Evolutionary conservation across 2,329 filamentous ascomycete genomes (phyloP).

Genomic region (Fusarium sororula): DNA sequence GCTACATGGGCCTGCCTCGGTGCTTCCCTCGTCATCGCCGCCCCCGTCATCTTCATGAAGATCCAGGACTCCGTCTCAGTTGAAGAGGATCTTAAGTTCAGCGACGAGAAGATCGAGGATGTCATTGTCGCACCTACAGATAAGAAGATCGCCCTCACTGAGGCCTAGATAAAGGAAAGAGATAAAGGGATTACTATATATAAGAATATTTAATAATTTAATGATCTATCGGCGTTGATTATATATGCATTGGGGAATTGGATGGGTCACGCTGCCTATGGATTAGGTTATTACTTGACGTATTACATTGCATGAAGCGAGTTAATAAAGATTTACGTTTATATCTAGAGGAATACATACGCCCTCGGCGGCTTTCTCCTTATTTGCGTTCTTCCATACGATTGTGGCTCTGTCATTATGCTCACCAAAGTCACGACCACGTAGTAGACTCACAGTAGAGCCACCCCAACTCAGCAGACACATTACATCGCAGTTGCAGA

Average conservation of each 20-base stretch:
- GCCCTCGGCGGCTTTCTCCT: neutral
- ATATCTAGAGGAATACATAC: neutral
- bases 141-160: conserved; percentile 29
- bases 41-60: conserved; percentile 79
- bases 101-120: conserved; percentile 82
- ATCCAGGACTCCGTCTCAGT: conserved; percentile 79
- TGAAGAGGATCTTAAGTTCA: conserved; percentile 85
- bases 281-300: neutral
- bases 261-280: neutral
- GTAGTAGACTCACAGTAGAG: neutral
- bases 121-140: conserved; percentile 52
- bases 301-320: neutral
- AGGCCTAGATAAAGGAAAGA: conserved; percentile 18
- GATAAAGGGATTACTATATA: neutral
- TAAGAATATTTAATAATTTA: conserved; percentile 12
- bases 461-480: neutral
- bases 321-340: neutral
- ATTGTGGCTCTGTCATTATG: neutral
- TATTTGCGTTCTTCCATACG: neutral
- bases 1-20: conserved; percentile 76
- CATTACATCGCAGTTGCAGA: neutral
- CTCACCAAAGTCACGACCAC: neutral
- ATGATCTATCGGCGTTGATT: conserved; percentile 7
- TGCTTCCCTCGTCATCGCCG: conserved; percentile 76
- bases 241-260: neutral